A percentile compares a stretch with the other conserved stretches of the same genome.
Conservation (phyloP, 148 eudicot species). For the Persicaria tinctoria region DNA sequence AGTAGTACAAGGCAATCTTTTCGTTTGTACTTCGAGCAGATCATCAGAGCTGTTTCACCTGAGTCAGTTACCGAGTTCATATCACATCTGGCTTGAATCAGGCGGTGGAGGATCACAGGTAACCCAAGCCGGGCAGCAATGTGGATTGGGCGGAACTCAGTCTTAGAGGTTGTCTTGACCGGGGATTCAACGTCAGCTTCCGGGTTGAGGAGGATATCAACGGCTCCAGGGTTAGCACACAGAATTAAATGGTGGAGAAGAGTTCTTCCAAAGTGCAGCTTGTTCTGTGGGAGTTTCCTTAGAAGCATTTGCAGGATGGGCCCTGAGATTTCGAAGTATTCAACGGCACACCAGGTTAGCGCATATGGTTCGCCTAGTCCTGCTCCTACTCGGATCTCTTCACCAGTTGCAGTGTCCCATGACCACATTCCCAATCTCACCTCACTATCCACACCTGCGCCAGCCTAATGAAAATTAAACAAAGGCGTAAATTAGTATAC, state of each 20-base stretch:
- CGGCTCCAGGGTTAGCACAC: slow-evolving; percentile 50
- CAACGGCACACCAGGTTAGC: no score
- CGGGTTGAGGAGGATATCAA: slow-evolving; percentile 35
- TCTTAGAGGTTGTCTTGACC: slow-evolving; percentile 31
- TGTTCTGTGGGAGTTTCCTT: slow-evolving; percentile 27
- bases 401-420: no score
- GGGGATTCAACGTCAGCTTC: slow-evolving; percentile 49
- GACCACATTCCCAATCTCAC: no score
- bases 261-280: slow-evolving; percentile 53
- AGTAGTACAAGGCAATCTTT: slow-evolving; percentile 56
- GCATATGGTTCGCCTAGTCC: no score
- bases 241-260: slow-evolving; percentile 88
- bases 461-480: no score
- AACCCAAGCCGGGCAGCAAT: slow-evolving; percentile 71
- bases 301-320: slow-evolving; percentile 61
- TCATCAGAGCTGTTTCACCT: slow-evolving; percentile 69
- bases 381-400: no score
- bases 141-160: slow-evolving; percentile 50
- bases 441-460: no score
- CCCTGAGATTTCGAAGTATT: slow-evolving; percentile 72
- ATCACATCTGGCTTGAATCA: slow-evolving; percentile 62
- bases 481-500: no score
- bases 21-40: slow-evolving; percentile 39
- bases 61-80: slow-evolving; percentile 45
- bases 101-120: slow-evolving; percentile 30